Percentiles rank a stretch among this genome's conserved stretches.
Evolutionary conservation across 2,329 filamentous ascomycete genomes (phyloP).

Genomic region (Cercospora brassicicola): DNA sequence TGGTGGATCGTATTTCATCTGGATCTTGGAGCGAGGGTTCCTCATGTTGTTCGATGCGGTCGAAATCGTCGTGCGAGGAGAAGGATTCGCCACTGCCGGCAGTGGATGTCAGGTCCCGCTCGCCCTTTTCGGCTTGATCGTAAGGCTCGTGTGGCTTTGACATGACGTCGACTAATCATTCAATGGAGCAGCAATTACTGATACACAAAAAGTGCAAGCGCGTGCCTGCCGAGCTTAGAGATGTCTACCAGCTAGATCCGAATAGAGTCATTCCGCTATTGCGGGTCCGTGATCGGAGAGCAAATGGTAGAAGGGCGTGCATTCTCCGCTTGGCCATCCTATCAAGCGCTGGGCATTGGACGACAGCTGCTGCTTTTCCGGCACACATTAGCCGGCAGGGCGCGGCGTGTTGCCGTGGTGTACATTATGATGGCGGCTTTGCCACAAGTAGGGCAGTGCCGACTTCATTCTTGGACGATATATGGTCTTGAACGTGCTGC

Average conservation of each 20-base stretch:
- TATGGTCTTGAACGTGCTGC: neutral
- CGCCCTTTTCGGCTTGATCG: neutral
- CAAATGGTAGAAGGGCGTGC: neutral
- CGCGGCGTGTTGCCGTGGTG: neutral
- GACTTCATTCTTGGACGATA: neutral
- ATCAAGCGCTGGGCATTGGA: conserved; percentile 3
- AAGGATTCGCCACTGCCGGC: conserved; percentile 23
- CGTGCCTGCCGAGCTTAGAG: neutral
- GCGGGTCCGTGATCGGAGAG: neutral
- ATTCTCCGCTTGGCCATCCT: neutral
- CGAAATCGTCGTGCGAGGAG: conserved; percentile 21
- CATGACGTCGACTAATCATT: neutral
- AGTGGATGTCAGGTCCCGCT: neutral
- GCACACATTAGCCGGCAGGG: conserved; percentile 1
- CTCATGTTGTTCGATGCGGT: conserved; percentile 27
- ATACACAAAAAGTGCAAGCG: neutral
- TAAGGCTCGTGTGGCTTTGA: neutral
- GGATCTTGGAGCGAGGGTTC: conserved; percentile 19
- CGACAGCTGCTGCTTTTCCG: neutral
- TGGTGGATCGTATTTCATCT: conserved; percentile 19
- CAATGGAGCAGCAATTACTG: neutral
- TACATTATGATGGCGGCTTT: neutral
- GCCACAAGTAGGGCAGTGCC: neutral
- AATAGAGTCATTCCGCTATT: neutral
- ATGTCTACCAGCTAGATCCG: neutral